Evolutionary conservation across 179 eudicot species (phyloP).

Genomic region (Patellifolia procumbens): DNA sequence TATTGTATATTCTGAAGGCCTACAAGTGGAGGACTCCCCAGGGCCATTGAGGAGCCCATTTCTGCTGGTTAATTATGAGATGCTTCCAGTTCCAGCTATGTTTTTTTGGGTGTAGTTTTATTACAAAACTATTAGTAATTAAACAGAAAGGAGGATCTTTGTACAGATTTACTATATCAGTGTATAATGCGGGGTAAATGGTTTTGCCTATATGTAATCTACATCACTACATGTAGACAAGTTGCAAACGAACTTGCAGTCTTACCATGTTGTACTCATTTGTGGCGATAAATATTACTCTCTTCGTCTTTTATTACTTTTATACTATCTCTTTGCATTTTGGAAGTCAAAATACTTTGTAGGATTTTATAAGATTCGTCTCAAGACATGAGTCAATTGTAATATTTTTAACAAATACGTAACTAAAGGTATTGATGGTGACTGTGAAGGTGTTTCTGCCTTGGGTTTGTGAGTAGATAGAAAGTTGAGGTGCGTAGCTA

Average conservation of each 20-base stretch:
- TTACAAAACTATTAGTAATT: neutral
- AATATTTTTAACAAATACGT: no score
- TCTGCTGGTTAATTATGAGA: slow-evolving; percentile 28
- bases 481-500: no score
- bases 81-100: slow-evolving; percentile 12
- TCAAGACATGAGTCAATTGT: no score
- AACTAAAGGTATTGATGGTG: no score
- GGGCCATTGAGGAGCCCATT: slow-evolving; percentile 39
- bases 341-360: no score
- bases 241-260: neutral
- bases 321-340: no score
- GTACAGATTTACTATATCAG: slow-evolving; percentile 7
- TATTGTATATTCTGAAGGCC: slow-evolving; percentile 57
- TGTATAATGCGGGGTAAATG: neutral
- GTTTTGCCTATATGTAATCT: neutral
- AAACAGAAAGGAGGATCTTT: neutral
- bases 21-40: slow-evolving; percentile 68
- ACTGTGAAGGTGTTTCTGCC: no score
- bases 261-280: neutral
- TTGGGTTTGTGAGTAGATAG: no score
- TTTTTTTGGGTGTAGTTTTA: slow-evolving; percentile 1
- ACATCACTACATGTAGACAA: neutral
- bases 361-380: no score
- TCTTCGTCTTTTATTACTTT: no score
- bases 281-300: neutral